These are phyloP conservation scores for Pythium biforme DNA, from an alignment of 352 stramenopile species.

Conservation along the genomic window DNA sequence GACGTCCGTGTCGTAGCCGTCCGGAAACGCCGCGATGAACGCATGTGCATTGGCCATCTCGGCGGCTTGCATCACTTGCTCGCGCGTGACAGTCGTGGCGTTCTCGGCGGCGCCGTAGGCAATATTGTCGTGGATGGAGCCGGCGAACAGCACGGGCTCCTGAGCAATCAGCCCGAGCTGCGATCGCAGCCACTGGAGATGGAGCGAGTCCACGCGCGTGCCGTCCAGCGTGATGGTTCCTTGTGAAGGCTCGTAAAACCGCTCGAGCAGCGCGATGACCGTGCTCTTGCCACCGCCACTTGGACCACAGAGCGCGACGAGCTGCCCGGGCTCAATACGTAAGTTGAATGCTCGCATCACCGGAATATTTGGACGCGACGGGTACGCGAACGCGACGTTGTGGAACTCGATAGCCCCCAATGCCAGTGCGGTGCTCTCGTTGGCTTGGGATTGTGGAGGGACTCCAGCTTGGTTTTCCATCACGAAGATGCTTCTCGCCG, in stretches of 20 bases:
- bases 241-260: slow-evolving; percentile 63
- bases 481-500: slow-evolving; percentile 35
- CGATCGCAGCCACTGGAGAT: slow-evolving; percentile 48
- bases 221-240: slow-evolving; percentile 74
- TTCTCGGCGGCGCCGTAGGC: slow-evolving; percentile 44
- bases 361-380: slow-evolving; percentile 46
- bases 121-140: slow-evolving; percentile 70
- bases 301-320: slow-evolving; percentile 46
- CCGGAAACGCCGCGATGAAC: slow-evolving; percentile 90
- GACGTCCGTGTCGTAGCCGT: slow-evolving; percentile 92
- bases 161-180: slow-evolving; percentile 61
- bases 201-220: slow-evolving; percentile 56
- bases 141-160: slow-evolving; percentile 55
- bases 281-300: slow-evolving; percentile 31
- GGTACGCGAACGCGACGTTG: slow-evolving; percentile 79
- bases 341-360: slow-evolving; percentile 86
- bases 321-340: slow-evolving; percentile 60
- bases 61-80: slow-evolving; percentile 83
- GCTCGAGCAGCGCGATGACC: slow-evolving; percentile 37
- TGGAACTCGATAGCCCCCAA: slow-evolving; percentile 50
- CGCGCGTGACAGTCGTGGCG: slow-evolving; percentile 19
- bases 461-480: slow-evolving; percentile 31
- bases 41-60: slow-evolving; percentile 88
- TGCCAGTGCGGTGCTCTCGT: too few species aligned
- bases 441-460: too few species aligned